phyloP scores from a whole-genome alignment of 192 early-diverging fungal genomes.

The Cladochytrium replicatum region DNA sequence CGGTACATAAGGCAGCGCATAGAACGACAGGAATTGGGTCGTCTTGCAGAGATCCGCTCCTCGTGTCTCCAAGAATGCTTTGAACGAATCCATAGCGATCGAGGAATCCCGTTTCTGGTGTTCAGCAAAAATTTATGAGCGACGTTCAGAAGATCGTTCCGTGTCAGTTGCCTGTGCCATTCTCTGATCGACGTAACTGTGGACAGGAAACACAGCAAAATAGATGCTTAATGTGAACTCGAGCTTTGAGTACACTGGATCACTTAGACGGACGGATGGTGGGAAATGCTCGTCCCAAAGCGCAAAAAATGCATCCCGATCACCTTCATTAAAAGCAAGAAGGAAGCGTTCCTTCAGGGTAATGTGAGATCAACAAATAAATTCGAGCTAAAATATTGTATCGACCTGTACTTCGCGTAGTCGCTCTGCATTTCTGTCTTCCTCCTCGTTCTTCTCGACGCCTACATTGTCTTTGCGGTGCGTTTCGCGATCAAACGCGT shows the following conservation, averaged over 20 bases:
- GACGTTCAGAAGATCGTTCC: not conserved
- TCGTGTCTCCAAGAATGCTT: slow-evolving; percentile 37
- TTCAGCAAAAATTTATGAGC: slow-evolving; percentile 2
- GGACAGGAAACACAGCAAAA: slow-evolving; percentile 40
- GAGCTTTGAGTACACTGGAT: slow-evolving; percentile 22
- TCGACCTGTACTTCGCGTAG: too few relatives aligned
- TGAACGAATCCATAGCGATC: slow-evolving; percentile 39
- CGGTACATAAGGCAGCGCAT: slow-evolving; percentile 47
- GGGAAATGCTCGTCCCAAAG: slow-evolving; percentile 39
- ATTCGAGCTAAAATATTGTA: too few relatives aligned
- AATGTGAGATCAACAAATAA: too few relatives aligned
- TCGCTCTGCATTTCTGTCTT: too few relatives aligned
- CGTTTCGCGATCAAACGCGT: slow-evolving; percentile 25
- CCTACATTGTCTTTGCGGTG: too few relatives aligned
- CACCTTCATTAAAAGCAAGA: slow-evolving; percentile 30
- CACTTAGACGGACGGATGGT: slow-evolving; percentile 3
- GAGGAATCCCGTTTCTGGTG: slow-evolving; percentile 4
- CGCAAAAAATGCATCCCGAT: slow-evolving; percentile 31
- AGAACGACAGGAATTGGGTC: slow-evolving; percentile 38
- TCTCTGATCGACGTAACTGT: slow-evolving; percentile 12
- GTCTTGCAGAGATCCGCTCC: slow-evolving; percentile 34
- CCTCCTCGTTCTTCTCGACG: too few relatives aligned
- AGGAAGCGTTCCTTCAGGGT: slow-evolving; percentile 21
- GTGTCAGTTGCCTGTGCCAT: slow-evolving; percentile 8
- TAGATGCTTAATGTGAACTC: slow-evolving; percentile 38